These are phyloP conservation scores for Puccinia triticina DNA, from an alignment of 1,284 basidiomycete genomes.

Conservation along the genomic window DNA sequence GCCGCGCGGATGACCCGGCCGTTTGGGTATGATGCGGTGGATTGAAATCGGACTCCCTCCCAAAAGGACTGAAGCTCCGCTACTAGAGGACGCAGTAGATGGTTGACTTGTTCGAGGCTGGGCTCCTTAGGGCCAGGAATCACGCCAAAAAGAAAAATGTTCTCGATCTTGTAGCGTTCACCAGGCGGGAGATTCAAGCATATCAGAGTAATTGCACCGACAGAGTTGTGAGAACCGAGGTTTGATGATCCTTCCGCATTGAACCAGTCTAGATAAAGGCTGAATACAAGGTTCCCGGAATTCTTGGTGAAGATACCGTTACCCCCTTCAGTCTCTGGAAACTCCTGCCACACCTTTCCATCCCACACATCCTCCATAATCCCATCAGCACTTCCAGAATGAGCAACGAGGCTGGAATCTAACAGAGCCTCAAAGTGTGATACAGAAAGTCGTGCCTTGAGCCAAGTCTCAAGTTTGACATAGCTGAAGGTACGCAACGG, in stretches of 20 bases:
- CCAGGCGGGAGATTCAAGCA: too few relatives aligned
- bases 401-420: background rate
- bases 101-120: slow-evolving; percentile 56
- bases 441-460: background rate
- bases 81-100: slow-evolving; percentile 58
- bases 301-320: background rate
- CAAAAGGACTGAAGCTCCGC: slow-evolving; percentile 49
- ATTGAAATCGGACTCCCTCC: background rate
- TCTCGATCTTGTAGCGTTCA: too few relatives aligned
- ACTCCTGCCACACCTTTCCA: slow-evolving; percentile 15
- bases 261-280: slow-evolving; percentile 43
- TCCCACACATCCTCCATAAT: slow-evolving; percentile 25
- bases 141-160: too few relatives aligned
- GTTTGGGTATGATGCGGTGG: background rate
- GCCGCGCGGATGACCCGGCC: background rate
- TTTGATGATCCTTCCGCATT: slow-evolving; percentile 27
- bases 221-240: background rate
- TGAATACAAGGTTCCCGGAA: slow-evolving; percentile 40
- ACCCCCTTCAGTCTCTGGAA: background rate
- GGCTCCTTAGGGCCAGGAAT: slow-evolving; percentile 58
- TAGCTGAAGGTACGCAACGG: background rate
- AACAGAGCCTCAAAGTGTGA: background rate
- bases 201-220: too few relatives aligned
- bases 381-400: background rate
- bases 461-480: background rate